Evolutionary conservation across 495 filamentous ascomycete species (phyloP).

Genomic region (Physcia stellaris): DNA sequence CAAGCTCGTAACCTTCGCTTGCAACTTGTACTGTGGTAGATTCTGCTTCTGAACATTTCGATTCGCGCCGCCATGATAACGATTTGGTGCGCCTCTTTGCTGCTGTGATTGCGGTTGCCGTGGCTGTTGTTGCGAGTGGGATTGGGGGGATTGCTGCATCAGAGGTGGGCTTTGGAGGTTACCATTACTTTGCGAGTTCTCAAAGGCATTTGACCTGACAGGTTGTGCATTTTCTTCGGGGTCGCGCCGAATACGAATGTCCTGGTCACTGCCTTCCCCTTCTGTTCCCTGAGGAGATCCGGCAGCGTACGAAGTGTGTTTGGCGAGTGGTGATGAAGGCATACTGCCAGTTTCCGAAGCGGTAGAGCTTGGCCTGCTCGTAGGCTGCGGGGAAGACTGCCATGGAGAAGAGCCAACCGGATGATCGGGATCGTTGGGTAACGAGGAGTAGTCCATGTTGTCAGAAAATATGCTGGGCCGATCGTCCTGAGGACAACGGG

Average conservation of each 20-base stretch:
- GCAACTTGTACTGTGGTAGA: slow-evolving; percentile 63
- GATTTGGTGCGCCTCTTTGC: slow-evolving; percentile 23
- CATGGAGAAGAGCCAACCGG: slow-evolving; percentile 61
- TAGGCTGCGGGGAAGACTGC: slow-evolving; percentile 53
- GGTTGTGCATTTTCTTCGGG: slow-evolving; percentile 4
- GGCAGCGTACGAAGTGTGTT: slow-evolving; percentile 25
- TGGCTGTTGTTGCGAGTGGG: slow-evolving; percentile 27
- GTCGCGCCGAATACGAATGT: slow-evolving; percentile 8
- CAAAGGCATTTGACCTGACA: no score
- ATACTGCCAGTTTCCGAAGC: slow-evolving; percentile 31
- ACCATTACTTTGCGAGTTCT: no score
- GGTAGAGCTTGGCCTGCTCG: slow-evolving; percentile 40
- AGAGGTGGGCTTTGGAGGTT: no score
- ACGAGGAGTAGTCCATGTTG: slow-evolving; percentile 87
- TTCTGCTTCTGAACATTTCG: slow-evolving; percentile 26
- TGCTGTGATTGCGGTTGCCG: slow-evolving; percentile 24
- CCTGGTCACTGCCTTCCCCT: slow-evolving; percentile 8
- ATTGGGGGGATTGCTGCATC: no score
- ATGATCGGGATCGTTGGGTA: slow-evolving; percentile 61
- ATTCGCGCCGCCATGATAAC: slow-evolving; percentile 31
- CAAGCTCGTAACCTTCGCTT: slow-evolving; percentile 84
- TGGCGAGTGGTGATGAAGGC: slow-evolving; percentile 37
- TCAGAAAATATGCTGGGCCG: no score
- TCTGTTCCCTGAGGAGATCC: slow-evolving; percentile 19
- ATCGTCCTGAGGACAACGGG: no score